A percentile compares a stretch with the other conserved stretches of the same genome.
phyloP scores from a whole-genome alignment of 129 eudicot genomes.

The Pittosporum tobira region DNA sequence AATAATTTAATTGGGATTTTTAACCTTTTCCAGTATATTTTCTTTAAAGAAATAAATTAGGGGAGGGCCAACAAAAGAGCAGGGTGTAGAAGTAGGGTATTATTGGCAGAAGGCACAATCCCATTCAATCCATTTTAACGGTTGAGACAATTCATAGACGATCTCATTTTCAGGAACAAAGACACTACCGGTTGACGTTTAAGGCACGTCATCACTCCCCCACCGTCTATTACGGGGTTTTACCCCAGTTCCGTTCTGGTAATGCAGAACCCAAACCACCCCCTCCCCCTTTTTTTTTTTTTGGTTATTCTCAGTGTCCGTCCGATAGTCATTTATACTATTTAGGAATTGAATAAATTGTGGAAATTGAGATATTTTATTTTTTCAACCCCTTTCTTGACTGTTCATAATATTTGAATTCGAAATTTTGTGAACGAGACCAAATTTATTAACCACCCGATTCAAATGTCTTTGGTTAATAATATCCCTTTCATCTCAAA shows the following conservation, averaged over 20 bases:
- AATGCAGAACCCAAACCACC: no score
- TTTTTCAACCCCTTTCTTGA: no score
- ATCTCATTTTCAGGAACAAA: slow-evolving; percentile 3
- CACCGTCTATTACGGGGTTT: slow-evolving; percentile 11
- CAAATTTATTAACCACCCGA: no score
- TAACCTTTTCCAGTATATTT: neutral
- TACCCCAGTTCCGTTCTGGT: neutral
- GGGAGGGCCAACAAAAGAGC: neutral
- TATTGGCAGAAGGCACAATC: neutral
- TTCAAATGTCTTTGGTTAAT: no score
- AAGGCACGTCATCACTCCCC: slow-evolving; percentile 13
- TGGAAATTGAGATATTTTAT: no score
- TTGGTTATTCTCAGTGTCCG: no score
- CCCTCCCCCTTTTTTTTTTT: neutral
- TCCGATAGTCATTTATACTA: no score
- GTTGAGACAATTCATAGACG: slow-evolving; percentile 5
- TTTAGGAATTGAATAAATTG: no score
- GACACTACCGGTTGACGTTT: slow-evolving; percentile 13
- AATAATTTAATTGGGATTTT: no score
- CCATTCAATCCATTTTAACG: neutral
- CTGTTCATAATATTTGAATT: no score
- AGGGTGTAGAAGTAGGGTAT: neutral
- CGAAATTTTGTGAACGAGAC: no score
- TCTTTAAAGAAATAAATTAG: neutral
- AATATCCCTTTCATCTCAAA: no score